These are phyloP conservation scores for Daedaleopsis sinensis DNA, from an alignment of 768 basidiomycete species.

Conservation along the genomic window DNA sequence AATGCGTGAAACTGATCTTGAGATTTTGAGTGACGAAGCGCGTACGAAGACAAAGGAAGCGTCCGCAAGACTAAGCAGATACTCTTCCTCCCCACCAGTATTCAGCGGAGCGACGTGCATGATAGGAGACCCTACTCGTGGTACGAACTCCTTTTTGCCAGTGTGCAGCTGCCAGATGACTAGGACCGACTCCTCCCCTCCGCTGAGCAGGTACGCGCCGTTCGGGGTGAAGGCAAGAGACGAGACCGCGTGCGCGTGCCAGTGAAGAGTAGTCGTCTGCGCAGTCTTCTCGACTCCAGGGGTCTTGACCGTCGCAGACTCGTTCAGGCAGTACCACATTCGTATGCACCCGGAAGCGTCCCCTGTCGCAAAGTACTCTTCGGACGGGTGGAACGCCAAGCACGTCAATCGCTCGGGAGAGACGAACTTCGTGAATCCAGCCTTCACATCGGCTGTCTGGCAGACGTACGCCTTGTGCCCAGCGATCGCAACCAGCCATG, in stretches of 20 bases:
- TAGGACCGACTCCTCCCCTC: conserved; percentile 94
- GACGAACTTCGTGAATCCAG: conserved; percentile 82
- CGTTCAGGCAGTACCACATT: conserved; percentile 90
- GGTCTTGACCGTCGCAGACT: conserved; percentile 48
- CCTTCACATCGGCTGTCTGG: conserved; percentile 52
- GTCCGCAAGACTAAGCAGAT: conserved; percentile 81
- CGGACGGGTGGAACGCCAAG: conserved; percentile 83
- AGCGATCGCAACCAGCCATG: conserved; percentile 75
- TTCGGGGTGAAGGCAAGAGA: conserved; percentile 86
- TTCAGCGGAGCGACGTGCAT: conserved; percentile 64
- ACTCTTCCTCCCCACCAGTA: conserved; percentile 75
- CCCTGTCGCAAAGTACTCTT: conserved; percentile 96
- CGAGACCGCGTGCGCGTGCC: conserved; percentile 95
- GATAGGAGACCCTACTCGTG: conserved; percentile 88
- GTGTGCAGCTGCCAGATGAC: conserved; percentile 95
- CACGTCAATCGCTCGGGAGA: conserved; percentile 82
- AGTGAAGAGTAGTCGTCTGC: conserved; percentile 87
- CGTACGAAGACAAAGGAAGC: conserved; percentile 79
- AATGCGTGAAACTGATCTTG: conserved; percentile 73
- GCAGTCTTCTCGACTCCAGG: conserved; percentile 76
- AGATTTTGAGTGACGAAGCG: conserved; percentile 70
- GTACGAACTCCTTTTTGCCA: conserved; percentile 89
- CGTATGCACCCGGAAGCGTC: conserved; percentile 84
- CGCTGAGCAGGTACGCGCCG: conserved; percentile 90
- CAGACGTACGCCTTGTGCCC: conserved; percentile 82